Percentiles rank a stretch among this genome's conserved stretches.
These are phyloP conservation scores for Paraglomus brasilianum DNA, from an alignment of 192 early-diverging fungal genomes.

Conservation along the genomic window DNA sequence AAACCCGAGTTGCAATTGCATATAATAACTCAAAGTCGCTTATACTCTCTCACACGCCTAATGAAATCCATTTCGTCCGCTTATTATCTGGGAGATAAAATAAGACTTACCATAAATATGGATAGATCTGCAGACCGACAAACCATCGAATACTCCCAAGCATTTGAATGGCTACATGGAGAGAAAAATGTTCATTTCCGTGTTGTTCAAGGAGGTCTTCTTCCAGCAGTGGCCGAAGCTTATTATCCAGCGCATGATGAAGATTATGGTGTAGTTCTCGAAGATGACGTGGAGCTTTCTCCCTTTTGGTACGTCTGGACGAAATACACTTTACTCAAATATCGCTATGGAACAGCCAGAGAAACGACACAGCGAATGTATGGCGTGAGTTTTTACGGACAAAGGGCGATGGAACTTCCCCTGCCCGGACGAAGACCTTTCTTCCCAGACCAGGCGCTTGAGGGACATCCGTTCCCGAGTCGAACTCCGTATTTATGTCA, in stretches of 20 bases:
- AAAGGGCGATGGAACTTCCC: constrained; percentile 49
- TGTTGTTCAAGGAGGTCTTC: constrained; percentile 52
- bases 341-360: constrained; percentile 44
- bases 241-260: constrained; percentile 54
- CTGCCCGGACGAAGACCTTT: constrained; percentile 50
- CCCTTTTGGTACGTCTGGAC: constrained; percentile 57
- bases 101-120: constrained; percentile 53
- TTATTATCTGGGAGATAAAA: constrained; percentile 49
- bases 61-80: constrained; percentile 44
- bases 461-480: constrained; percentile 38
- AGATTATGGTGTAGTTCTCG: constrained; percentile 55
- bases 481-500: constrained; percentile 51
- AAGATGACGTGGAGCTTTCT: constrained; percentile 59
- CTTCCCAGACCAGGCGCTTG: constrained; percentile 46
- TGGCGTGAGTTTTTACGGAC: constrained; percentile 55
- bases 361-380: constrained; percentile 45
- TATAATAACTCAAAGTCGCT: constrained; percentile 53
- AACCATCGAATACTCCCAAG: constrained; percentile 43
- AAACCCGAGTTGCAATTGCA: constrained; percentile 45
- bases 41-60: constrained; percentile 52
- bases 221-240: constrained; percentile 55
- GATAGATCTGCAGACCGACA: constrained; percentile 53
- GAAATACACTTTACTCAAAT: constrained; percentile 53
- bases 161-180: constrained; percentile 50
- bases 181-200: constrained; percentile 50